phyloP scores from a whole-genome alignment of 2,329 filamentous ascomycete genomes.

The Metarhizium humberi region DNA sequence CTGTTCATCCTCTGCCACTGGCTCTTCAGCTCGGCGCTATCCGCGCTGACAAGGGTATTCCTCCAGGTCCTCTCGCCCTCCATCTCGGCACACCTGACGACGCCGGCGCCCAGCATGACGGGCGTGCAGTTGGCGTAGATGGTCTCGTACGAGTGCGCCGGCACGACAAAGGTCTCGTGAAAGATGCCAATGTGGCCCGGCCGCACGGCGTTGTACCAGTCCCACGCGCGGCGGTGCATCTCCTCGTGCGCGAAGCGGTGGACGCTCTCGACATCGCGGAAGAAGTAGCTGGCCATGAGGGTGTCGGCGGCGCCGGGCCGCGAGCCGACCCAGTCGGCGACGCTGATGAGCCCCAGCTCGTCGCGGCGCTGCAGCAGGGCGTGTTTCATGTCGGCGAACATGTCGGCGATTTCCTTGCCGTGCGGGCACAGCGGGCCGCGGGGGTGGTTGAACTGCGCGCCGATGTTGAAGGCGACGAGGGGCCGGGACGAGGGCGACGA shows the following conservation, averaged over 20 bases:
- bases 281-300: conserved; percentile 39
- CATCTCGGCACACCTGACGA: conserved; percentile 14
- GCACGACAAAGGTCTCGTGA: conserved; percentile 43
- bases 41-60: conserved; percentile 23
- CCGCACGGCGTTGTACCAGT: conserved; percentile 34
- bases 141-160: conserved; percentile 37
- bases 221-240: conserved; percentile 38
- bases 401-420: conserved; percentile 25
- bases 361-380: conserved; percentile 26
- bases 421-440: conserved; percentile 38
- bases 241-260: conserved; percentile 41
- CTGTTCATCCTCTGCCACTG: conserved; percentile 24
- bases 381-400: conserved; percentile 29
- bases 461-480: conserved; percentile 35
- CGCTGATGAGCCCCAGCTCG: conserved; percentile 37
- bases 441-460: conserved; percentile 36
- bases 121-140: conserved; percentile 38
- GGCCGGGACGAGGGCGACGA: conserved; percentile 16
- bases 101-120: conserved; percentile 22
- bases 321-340: conserved; percentile 28
- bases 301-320: conserved; percentile 24
- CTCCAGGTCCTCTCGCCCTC: conserved; percentile 20
- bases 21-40: conserved; percentile 21
- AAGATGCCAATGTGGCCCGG: conserved; percentile 37
- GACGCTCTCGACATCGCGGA: conserved; percentile 36